phyloP scores from a whole-genome alignment of 2,329 filamentous ascomycete genomes.

The Chrysoporthe austroafricana region DNA sequence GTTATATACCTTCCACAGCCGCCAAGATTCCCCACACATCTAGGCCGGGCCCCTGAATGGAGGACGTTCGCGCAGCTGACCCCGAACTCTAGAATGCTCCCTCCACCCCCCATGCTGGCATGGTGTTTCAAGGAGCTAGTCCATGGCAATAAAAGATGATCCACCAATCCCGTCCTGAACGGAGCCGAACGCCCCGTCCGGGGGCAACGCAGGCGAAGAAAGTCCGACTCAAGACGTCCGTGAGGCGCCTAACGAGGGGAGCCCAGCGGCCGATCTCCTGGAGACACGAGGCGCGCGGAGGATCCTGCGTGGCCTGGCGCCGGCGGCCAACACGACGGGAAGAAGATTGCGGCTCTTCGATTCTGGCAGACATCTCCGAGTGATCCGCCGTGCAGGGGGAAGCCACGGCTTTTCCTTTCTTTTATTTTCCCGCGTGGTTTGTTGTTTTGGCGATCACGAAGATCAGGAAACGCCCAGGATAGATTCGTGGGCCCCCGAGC shows the following conservation, averaged over 20 bases:
- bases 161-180: constrained; percentile 24
- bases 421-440: too few relatives aligned
- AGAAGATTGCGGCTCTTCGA: neutral
- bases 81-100: constrained; percentile 6
- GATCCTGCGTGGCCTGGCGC: neutral
- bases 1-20: constrained; percentile 13
- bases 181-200: constrained; percentile 19
- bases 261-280: neutral
- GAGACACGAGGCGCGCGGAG: neutral
- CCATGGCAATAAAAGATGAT: constrained; percentile 19
- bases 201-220: neutral
- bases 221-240: neutral
- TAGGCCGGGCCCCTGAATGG: neutral
- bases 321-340: neutral
- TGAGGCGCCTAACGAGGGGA: neutral
- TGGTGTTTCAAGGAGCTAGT: constrained; percentile 26
- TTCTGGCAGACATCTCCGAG: neutral
- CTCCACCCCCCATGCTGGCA: constrained; percentile 6
- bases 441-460: constrained; percentile 15
- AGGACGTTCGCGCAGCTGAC: constrained; percentile 15
- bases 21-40: constrained; percentile 14
- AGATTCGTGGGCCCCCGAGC: neutral
- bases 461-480: constrained; percentile 9
- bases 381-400: neutral
- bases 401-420: neutral